phyloP scores from a whole-genome alignment of 2,329 filamentous ascomycete species.

The Onygenales sp. region DNA sequence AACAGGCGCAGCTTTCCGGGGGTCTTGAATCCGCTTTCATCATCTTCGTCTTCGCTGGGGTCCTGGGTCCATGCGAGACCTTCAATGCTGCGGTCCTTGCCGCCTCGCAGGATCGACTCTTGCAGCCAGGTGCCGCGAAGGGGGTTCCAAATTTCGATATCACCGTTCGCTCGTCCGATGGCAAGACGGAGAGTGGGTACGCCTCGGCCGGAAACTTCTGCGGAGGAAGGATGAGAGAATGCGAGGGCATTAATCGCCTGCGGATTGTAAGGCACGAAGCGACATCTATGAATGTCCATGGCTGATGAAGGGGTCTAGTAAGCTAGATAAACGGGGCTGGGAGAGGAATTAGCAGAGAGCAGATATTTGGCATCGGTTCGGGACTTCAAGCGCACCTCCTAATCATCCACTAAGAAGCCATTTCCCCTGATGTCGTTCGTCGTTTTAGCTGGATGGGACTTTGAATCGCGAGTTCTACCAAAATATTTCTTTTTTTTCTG shows the following conservation, averaged over 20 bases:
- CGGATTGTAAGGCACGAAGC: conserved; percentile 86
- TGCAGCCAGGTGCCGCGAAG: conserved; percentile 75
- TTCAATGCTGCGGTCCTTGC: conserved; percentile 78
- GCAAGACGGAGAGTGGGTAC: conserved; percentile 64
- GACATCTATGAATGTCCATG: conserved; percentile 96
- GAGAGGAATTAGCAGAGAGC: background rate
- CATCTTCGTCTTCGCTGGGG: conserved; percentile 53
- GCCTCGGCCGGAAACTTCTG: conserved; percentile 35
- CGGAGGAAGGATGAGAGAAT: conserved; percentile 66
- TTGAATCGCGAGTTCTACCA: background rate
- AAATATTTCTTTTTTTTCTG: conserved; percentile 4
- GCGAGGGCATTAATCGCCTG: conserved; percentile 90
- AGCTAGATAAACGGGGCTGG: background rate
- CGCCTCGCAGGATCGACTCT: conserved; percentile 75
- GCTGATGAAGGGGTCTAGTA: background rate
- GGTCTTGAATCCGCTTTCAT: conserved; percentile 51
- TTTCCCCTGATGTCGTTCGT: background rate
- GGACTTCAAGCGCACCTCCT: background rate
- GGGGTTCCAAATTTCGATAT: conserved; percentile 97
- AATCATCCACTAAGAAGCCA: background rate
- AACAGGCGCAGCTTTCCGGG: conserved; percentile 76
- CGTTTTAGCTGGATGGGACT: background rate
- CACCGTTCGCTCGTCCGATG: conserved; percentile 84
- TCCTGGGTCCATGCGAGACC: conserved; percentile 87
- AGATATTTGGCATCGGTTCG: background rate